Conservation (phyloP, 208 protist genomes). For the Spongospora subterranea region DNA sequence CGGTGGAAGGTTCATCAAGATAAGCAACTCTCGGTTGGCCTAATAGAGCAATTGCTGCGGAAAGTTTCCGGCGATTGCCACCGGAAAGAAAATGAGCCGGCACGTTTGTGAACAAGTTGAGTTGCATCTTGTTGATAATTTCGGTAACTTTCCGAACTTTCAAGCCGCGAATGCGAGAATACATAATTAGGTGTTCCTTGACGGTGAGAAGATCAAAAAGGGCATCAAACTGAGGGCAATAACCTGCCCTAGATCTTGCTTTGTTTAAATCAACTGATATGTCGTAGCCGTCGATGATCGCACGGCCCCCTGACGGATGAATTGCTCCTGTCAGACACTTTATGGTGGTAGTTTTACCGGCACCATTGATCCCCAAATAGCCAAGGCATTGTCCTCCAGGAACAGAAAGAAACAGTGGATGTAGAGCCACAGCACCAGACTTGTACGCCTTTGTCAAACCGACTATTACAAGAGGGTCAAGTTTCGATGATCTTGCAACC, state of each 20-base stretch:
- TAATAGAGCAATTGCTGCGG: constrained; percentile 80
- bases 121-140: neutral
- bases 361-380: constrained; percentile 74
- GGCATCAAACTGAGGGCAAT: constrained; percentile 73
- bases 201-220: constrained; percentile 70
- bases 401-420: constrained; percentile 66
- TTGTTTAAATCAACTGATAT: constrained; percentile 3
- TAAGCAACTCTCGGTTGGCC: constrained; percentile 79
- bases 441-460: constrained; percentile 63
- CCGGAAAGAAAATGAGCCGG: constrained; percentile 69
- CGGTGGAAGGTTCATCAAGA: constrained; percentile 84
- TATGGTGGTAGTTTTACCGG: constrained; percentile 74
- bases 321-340: constrained; percentile 34
- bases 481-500: neutral
- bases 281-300: constrained; percentile 42
- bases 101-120: constrained; percentile 30
- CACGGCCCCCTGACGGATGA: neutral
- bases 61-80: constrained; percentile 85
- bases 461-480: neutral
- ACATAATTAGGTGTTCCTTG: constrained; percentile 67
- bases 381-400: constrained; percentile 70
- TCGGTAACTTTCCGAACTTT: neutral
- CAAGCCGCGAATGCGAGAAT: constrained; percentile 60
- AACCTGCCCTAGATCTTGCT: constrained; percentile 63
- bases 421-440: constrained; percentile 58